phyloP scores from a whole-genome alignment of 257 asterid genomes.

The Nicotiana paniculata region DNA sequence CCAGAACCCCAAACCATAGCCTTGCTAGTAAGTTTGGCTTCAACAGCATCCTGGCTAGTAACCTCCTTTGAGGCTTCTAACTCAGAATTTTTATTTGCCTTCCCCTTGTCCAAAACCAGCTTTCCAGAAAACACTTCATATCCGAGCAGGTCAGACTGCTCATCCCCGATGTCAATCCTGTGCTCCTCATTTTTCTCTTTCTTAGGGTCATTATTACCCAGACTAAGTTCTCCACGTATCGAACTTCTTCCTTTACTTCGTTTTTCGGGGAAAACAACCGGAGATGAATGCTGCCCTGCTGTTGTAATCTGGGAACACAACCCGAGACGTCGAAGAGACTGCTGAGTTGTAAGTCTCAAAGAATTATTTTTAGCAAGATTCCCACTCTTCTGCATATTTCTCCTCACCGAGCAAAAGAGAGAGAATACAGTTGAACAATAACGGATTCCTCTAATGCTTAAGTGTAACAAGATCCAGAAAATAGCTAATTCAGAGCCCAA shows the following conservation, averaged over 20 bases:
- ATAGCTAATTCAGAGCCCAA: background rate
- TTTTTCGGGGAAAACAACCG: slow-evolving; percentile 85
- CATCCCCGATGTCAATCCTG: slow-evolving; percentile 87
- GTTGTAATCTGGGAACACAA: slow-evolving; percentile 73
- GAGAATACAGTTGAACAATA: background rate
- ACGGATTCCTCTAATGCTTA: background rate
- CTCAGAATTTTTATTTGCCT: slow-evolving; percentile 40
- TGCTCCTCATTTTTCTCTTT: slow-evolving; percentile 58
- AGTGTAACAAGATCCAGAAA: background rate
- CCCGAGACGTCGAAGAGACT: slow-evolving; percentile 87
- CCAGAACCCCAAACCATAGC: slow-evolving; percentile 81
- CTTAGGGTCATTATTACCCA: slow-evolving; percentile 39
- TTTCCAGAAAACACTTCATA: slow-evolving; percentile 77
- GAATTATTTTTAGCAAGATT: slow-evolving; percentile 68
- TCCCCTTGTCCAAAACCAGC: slow-evolving; percentile 56
- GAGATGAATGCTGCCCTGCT: slow-evolving; percentile 81
- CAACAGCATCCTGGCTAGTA: slow-evolving; percentile 45
- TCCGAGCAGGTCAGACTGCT: slow-evolving; percentile 82
- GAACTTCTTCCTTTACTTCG: slow-evolving; percentile 63
- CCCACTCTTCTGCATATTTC: slow-evolving; percentile 65
- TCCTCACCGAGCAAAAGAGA: slow-evolving; percentile 5
- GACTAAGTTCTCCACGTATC: slow-evolving; percentile 26
- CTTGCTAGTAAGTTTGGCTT: slow-evolving; percentile 88
- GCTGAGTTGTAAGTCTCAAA: slow-evolving; percentile 63
- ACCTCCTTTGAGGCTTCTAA: slow-evolving; percentile 44